Percentiles rank a stretch among this genome's conserved stretches.
These are phyloP conservation scores for Ophiostoma ulmi DNA, from an alignment of 2,329 filamentous ascomycete species.

Conservation along the genomic window DNA sequence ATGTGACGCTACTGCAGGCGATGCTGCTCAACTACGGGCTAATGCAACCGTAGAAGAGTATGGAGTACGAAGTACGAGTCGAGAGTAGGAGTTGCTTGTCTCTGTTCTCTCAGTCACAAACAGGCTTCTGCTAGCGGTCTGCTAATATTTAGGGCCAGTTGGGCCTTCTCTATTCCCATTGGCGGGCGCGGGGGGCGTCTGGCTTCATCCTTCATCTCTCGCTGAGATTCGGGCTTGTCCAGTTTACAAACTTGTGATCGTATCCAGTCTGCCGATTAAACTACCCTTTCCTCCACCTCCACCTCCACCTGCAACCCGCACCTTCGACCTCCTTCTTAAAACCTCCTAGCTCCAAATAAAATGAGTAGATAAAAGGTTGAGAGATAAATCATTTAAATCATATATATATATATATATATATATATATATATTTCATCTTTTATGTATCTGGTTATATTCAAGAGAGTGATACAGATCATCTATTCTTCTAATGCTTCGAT, in stretches of 20 bases:
- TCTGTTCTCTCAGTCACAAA: neutral
- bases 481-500: neutral
- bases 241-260: neutral
- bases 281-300: conserved; percentile 9
- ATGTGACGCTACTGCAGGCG: neutral
- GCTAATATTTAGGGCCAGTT: neutral
- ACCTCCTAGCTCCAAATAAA: conserved; percentile 18
- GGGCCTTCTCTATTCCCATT: neutral
- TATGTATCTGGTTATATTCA: too few species aligned
- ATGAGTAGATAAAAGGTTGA: neutral
- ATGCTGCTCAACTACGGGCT: conserved; percentile 10
- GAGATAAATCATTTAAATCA: neutral
- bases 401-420: neutral
- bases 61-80: neutral
- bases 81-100: neutral
- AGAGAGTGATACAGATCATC: neutral
- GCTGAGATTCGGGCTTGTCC: neutral
- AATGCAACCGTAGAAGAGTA: neutral
- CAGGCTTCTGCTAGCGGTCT: conserved; percentile 1
- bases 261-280: conserved; percentile 9
- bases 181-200: neutral
- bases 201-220: neutral
- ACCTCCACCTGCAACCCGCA: conserved; percentile 18
- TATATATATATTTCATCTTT: neutral
- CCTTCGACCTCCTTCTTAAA: conserved; percentile 21